phyloP scores from a whole-genome alignment of 1,284 basidiomycete genomes.

The Leccinum angustisporum region DNA sequence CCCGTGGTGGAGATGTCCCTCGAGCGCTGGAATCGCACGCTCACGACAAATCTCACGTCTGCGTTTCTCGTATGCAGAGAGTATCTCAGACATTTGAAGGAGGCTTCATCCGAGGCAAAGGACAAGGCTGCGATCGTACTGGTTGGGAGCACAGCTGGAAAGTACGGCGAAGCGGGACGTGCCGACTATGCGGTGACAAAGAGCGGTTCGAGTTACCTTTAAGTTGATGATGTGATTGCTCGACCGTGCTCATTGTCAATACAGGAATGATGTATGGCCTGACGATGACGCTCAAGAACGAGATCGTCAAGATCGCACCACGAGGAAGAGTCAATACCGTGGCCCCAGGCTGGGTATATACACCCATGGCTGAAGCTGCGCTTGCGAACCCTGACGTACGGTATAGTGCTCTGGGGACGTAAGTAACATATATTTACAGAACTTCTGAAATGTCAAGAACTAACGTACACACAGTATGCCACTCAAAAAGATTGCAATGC shows the following conservation, averaged over 20 bases:
- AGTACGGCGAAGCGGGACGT: conserved; percentile 67
- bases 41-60: conserved; percentile 64
- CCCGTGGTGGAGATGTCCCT: conserved; percentile 61
- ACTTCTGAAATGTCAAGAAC: background rate
- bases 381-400: conserved; percentile 44
- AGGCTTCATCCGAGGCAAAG: conserved; percentile 40
- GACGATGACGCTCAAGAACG: conserved; percentile 69
- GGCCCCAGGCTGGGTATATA: conserved; percentile 70
- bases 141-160: conserved; percentile 71
- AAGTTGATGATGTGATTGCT: background rate
- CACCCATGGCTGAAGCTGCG: conserved; percentile 54
- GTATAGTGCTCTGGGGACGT: conserved; percentile 67
- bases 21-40: conserved; percentile 61
- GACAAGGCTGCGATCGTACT: conserved; percentile 59
- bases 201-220: conserved; percentile 42
- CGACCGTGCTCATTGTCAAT: background rate
- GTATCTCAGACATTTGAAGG: conserved; percentile 52
- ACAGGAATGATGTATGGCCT: conserved; percentile 73
- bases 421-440: conserved; percentile 23
- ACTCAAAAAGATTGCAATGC: conserved; percentile 65
- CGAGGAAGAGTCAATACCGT: conserved; percentile 66
- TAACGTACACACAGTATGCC: conserved; percentile 48
- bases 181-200: conserved; percentile 62
- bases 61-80: conserved; percentile 65
- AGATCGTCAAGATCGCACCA: conserved; percentile 74